A percentile compares a stretch with the other conserved stretches of the same genome.
phyloP scores from a whole-genome alignment of 1,284 basidiomycete species.

The Irpex lacteus region DNA sequence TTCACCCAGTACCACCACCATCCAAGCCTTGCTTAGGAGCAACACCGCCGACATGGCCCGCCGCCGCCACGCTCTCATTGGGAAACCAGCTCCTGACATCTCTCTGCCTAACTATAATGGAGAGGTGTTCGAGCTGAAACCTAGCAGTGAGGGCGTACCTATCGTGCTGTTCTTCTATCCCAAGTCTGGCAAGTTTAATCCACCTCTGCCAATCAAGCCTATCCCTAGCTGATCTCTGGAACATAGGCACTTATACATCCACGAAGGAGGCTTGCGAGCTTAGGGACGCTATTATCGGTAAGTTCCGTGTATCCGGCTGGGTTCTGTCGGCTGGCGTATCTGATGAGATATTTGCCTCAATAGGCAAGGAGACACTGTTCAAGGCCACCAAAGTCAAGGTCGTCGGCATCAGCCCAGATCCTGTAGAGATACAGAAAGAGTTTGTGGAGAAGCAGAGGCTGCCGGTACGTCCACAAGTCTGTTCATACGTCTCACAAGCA shows the following conservation, averaged over 20 bases:
- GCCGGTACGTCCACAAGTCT: constrained; percentile 40
- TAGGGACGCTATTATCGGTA: constrained; percentile 69
- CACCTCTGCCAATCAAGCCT: neutral
- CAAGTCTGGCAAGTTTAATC: constrained; percentile 45
- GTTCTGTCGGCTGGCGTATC: neutral
- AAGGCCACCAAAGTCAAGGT: constrained; percentile 61
- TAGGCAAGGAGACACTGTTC: constrained; percentile 63
- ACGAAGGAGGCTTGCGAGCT: constrained; percentile 79
- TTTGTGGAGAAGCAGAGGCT: constrained; percentile 74
- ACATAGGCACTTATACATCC: constrained; percentile 67
- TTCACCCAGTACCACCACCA: no score
- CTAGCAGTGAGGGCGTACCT: constrained; percentile 44
- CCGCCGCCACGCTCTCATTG: constrained; percentile 41
- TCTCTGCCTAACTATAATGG: constrained; percentile 49
- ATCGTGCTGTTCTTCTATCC: constrained; percentile 78
- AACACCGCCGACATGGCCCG: constrained; percentile 2
- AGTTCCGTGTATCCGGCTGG: constrained; percentile 16
- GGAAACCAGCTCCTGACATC: constrained; percentile 49
- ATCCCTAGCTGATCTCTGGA: constrained; percentile 2
- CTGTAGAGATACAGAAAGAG: constrained; percentile 65
- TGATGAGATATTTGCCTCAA: neutral
- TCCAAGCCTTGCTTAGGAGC: no score
- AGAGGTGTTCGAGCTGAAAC: constrained; percentile 45
- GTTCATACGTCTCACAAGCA: constrained; percentile 4
- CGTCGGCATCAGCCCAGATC: constrained; percentile 69